A percentile compares a stretch with the other conserved stretches of the same genome.
Evolutionary conservation across 371 early-diverging fungal species (phyloP).

Genomic region (Dichotomocladium elegans): DNA sequence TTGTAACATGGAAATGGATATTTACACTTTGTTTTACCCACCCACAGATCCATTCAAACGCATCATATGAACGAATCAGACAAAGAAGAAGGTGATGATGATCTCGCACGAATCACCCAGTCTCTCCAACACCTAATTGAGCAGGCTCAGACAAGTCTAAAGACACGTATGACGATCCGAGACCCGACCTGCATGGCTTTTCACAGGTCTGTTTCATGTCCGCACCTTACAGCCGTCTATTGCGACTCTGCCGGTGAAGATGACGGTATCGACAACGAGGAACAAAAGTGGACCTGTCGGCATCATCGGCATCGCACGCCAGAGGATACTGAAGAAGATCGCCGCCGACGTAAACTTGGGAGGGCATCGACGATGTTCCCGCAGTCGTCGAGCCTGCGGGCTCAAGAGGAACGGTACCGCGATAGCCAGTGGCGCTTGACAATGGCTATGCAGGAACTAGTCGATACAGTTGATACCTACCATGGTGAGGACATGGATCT

Average conservation of each 20-base stretch:
- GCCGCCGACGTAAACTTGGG: not conserved
- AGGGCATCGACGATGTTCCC: not conserved
- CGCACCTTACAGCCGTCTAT: slow-evolving; percentile 2
- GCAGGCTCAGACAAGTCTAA: slow-evolving; percentile 9
- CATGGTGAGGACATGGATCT: not conserved
- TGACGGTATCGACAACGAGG: not conserved
- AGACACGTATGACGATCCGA: slow-evolving; percentile 3
- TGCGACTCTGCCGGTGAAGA: too few species aligned
- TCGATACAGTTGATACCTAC: not conserved
- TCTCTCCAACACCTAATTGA: slow-evolving; percentile 7
- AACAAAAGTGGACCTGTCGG: not conserved
- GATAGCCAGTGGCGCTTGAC: slow-evolving; percentile 4
- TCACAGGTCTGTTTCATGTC: slow-evolving; percentile 7
- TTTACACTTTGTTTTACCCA: not conserved
- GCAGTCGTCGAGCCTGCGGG: not conserved
- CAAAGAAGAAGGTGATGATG: not conserved
- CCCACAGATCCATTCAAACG: not conserved
- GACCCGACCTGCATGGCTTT: slow-evolving; percentile 6
- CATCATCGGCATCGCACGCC: not conserved
- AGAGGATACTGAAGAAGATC: not conserved
- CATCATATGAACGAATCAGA: not conserved
- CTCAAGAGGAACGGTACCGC: not conserved
- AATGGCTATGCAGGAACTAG: slow-evolving; percentile 3
- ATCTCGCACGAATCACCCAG: not conserved
- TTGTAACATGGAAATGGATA: not conserved